Percentiles rank a stretch among this genome's conserved stretches.
Evolutionary conservation across 345 rosid species (phyloP).

Genomic region (Heritiera littoralis): DNA sequence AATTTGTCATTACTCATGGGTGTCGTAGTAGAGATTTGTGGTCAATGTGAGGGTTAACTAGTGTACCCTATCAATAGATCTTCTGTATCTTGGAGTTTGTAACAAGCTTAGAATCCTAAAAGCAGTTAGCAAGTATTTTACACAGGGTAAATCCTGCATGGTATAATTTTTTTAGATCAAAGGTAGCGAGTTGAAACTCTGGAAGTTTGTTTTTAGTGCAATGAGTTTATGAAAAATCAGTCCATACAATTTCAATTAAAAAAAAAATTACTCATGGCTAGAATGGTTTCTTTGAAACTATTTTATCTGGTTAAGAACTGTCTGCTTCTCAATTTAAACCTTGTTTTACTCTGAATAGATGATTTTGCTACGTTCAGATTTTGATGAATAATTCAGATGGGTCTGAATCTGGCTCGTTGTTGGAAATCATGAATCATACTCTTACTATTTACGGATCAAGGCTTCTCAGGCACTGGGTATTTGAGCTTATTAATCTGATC

Average conservation of each 20-base stretch:
- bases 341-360: conserved; percentile 17
- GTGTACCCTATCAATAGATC: neutral
- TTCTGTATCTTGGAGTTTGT: neutral
- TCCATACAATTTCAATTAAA: neutral
- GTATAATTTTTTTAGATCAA: neutral
- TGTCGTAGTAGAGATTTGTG: neutral
- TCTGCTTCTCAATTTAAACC: conserved; percentile 11
- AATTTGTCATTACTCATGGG: neutral
- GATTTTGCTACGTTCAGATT: conserved; percentile 48
- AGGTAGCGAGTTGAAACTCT: neutral
- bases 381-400: conserved; percentile 79
- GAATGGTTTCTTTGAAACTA: neutral
- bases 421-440: conserved; percentile 72
- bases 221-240: neutral
- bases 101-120: neutral
- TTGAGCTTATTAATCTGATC: conserved; percentile 23
- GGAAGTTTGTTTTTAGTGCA: neutral
- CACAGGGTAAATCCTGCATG: neutral
- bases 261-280: neutral
- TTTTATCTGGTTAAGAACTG: neutral
- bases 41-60: neutral
- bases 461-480: conserved; percentile 93
- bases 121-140: neutral
- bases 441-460: conserved; percentile 84
- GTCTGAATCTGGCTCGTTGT: conserved; percentile 78